A percentile compares a stretch with the other conserved stretches of the same genome.
These are phyloP conservation scores for Penicillium antarcticum DNA, from an alignment of 495 filamentous ascomycete genomes.

Conservation along the genomic window DNA sequence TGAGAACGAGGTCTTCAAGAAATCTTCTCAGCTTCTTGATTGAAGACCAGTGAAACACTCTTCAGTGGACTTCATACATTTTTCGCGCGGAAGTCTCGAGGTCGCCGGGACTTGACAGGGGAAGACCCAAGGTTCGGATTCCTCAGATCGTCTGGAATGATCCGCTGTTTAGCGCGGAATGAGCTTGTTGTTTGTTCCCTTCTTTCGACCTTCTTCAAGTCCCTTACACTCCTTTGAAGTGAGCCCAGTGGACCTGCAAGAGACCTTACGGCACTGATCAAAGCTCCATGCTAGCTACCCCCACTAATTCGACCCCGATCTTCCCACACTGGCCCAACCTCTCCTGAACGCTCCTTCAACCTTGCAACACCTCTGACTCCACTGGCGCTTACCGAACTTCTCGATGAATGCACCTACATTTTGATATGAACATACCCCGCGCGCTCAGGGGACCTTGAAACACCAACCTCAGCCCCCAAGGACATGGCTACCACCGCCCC, in stretches of 20 bases:
- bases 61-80: background rate
- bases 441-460: constrained; percentile 26
- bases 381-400: background rate
- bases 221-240: constrained; percentile 7
- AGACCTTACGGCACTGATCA: background rate
- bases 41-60: too few relatives aligned
- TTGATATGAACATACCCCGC: constrained; percentile 19
- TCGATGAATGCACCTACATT: constrained; percentile 7
- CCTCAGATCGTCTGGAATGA: constrained; percentile 23
- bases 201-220: background rate
- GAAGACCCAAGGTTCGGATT: constrained; percentile 6
- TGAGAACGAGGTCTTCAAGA: background rate
- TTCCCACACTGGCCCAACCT: background rate
- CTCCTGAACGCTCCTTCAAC: constrained; percentile 7
- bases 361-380: too few relatives aligned
- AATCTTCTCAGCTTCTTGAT: too few relatives aligned
- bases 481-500: constrained; percentile 38
- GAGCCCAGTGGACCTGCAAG: background rate
- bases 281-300: constrained; percentile 7
- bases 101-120: background rate
- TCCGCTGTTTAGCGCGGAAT: constrained; percentile 19
- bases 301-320: constrained; percentile 1
- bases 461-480: constrained; percentile 14
- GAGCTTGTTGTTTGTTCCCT: constrained; percentile 3
- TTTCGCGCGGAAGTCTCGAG: background rate